Evolutionary conservation across 2,329 filamentous ascomycete genomes (phyloP), one percentile per base, ranked within the genome.

Genomic region (Epichloe typhina): DNA sequence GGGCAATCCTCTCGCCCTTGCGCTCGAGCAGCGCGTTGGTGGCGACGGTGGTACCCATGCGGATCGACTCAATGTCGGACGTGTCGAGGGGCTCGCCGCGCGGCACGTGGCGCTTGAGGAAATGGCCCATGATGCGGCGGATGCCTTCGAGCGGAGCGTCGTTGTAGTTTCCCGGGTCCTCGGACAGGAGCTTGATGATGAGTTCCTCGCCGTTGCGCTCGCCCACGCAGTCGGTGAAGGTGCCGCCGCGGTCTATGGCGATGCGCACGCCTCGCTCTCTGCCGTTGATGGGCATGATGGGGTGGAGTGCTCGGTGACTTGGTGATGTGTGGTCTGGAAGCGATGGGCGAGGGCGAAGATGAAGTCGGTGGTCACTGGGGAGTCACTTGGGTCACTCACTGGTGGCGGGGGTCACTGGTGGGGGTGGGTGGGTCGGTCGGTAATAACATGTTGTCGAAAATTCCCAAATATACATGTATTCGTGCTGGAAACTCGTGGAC

Each of bases 31-130:
- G 66, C 1, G 84, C 84, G 63, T 88, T 88, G 0, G 84, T 88
- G 1, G 84, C 84, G 2, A 88, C 84, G 0, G 84, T 88, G 0
- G 85, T 88, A n/a, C 85, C 84, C 83, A 88, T 88, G 21, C 84
- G 79, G 59, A 88, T 87, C 51, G 79, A 84, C 61, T 85, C 81
- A 38, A 71, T 63, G 11, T 63, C 58, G 0, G 61, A 62, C 1
- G 68, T 61, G 11, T 69, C 64, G 11, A 71, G 48, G 48, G 6
- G 50, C 1, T 62, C 58, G 1, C 64, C 66, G 5, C 65, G 59
- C 0, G 68, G 64, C 15, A 69, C 58, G 2, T 61, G 53, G 5
- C 58, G 59, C 3, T 61, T 60, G 1, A 63, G 62, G 5, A 64
- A 66, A 15, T 60, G 57, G 57, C 65, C 66, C 11, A 69, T 56